phyloP scores from a whole-genome alignment of 768 basidiomycete genomes.

The Russula compacta region DNA sequence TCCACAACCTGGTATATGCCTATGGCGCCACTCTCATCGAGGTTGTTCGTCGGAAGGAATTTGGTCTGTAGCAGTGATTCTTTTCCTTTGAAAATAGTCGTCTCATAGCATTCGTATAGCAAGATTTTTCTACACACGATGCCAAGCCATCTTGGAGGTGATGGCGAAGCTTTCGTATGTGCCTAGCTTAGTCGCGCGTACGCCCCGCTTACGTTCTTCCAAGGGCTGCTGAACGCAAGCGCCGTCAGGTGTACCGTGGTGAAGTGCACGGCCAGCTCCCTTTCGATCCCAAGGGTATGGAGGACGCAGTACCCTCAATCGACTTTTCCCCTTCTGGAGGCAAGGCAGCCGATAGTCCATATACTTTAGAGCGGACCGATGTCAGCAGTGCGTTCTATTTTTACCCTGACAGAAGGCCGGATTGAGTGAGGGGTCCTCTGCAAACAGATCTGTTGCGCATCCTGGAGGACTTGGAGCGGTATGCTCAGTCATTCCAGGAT shows the following conservation, averaged over 20 bases:
- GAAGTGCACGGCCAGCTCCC: slow-evolving; percentile 84
- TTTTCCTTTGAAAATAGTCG: neutral
- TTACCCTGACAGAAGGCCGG: neutral
- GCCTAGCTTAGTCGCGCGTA: neutral
- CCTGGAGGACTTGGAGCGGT: slow-evolving; percentile 56
- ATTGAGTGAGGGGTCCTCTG: neutral
- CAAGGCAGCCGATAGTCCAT: slow-evolving; percentile 40
- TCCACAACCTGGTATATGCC: slow-evolving; percentile 85
- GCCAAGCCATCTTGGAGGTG: slow-evolving; percentile 72
- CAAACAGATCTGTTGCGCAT: slow-evolving; percentile 47
- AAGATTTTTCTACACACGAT: slow-evolving; percentile 72
- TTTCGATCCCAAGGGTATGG: slow-evolving; percentile 75
- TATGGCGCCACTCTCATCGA: slow-evolving; percentile 90
- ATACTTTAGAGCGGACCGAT: slow-evolving; percentile 59
- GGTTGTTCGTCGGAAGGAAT: slow-evolving; percentile 84
- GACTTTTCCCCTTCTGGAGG: slow-evolving; percentile 70
- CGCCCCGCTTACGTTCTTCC: slow-evolving; percentile 3
- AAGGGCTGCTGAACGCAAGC: slow-evolving; percentile 69
- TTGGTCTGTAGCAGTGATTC: slow-evolving; percentile 41
- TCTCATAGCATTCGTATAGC: slow-evolving; percentile 32
- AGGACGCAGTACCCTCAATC: slow-evolving; percentile 67
- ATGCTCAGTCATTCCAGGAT: slow-evolving; percentile 39
- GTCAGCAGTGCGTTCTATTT: slow-evolving; percentile 50
- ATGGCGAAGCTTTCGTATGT: slow-evolving; percentile 83
- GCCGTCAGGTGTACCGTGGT: slow-evolving; percentile 75